A percentile compares a stretch with the other conserved stretches of the same genome.
Evolutionary conservation across 805 yeast species (phyloP).

Genomic region (Nakazawaea holstii): DNA sequence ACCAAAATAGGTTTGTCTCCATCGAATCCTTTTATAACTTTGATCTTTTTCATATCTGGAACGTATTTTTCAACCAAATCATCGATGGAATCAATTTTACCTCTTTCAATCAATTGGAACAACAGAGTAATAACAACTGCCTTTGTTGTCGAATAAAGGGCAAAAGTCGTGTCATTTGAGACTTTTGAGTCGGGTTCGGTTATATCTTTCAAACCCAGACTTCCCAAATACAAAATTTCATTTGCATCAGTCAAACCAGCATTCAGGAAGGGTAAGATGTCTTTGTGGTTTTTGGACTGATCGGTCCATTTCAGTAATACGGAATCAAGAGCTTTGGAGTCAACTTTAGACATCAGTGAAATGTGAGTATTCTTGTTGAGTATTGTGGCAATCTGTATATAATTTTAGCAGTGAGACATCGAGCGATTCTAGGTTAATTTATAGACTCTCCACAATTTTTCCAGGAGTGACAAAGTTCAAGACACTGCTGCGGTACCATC

Average conservation of each 20-base stretch:
- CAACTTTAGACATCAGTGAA: background rate
- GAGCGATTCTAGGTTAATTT: no score
- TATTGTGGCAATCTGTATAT: no score
- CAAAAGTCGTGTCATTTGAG: conserved; percentile 22
- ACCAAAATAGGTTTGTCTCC: conserved; percentile 18
- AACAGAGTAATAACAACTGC: conserved; percentile 23
- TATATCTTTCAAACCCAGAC: conserved; percentile 11
- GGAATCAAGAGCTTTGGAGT: background rate
- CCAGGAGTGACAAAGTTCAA: no score
- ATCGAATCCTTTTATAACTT: conserved; percentile 19
- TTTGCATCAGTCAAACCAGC: conserved; percentile 7
- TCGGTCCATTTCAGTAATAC: conserved; percentile 4
- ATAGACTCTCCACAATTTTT: no score
- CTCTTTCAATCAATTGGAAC: conserved; percentile 29
- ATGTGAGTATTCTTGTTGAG: no score
- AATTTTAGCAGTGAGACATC: no score
- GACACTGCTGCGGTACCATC: no score
- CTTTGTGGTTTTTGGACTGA: background rate
- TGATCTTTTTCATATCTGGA: conserved; percentile 24
- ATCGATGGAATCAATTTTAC: conserved; percentile 24
- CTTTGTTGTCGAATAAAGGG: conserved; percentile 29
- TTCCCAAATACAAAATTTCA: conserved; percentile 1
- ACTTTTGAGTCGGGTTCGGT: conserved; percentile 10
- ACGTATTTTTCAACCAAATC: conserved; percentile 24
- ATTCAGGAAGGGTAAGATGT: conserved; percentile 3